Conservation (phyloP, 2,329 filamentous ascomycete genomes). For the Stenocarpella maydis region DNA sequence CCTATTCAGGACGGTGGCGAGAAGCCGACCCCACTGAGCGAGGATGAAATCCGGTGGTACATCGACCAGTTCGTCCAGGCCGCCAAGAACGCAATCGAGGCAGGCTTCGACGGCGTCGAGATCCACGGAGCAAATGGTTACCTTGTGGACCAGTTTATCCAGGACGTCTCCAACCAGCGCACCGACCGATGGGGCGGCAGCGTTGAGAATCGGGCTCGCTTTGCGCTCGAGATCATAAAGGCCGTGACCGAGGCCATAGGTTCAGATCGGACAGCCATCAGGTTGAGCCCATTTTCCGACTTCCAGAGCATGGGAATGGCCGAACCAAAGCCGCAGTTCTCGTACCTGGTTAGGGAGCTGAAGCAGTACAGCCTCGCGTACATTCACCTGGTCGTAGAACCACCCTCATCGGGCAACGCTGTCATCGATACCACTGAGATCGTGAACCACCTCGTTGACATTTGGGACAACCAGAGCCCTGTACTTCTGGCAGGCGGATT, state of each 20-base stretch:
- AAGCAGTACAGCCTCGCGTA: constrained; percentile 62
- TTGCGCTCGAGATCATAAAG: constrained; percentile 60
- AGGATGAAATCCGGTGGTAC: constrained; percentile 51
- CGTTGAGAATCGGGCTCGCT: constrained; percentile 61
- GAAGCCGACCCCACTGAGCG: constrained; percentile 50
- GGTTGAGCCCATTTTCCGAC: constrained; percentile 61
- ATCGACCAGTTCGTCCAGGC: constrained; percentile 43
- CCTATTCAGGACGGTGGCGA: constrained; percentile 53
- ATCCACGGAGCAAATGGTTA: constrained; percentile 52
- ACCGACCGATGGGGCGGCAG: constrained; percentile 63
- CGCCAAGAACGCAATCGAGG: constrained; percentile 57
- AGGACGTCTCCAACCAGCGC: constrained; percentile 61
- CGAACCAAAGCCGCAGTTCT: constrained; percentile 66
- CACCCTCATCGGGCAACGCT: constrained; percentile 51
- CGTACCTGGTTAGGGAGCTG: constrained; percentile 57
- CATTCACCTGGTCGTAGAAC: constrained; percentile 65
- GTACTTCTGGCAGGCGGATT: constrained; percentile 45
- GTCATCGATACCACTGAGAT: constrained; percentile 47
- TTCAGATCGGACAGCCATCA: constrained; percentile 57
- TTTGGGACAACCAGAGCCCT: constrained; percentile 42
- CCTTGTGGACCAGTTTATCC: constrained; percentile 62
- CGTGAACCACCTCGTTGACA: constrained; percentile 43
- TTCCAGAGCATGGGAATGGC: constrained; percentile 68
- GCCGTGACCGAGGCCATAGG: constrained; percentile 61
- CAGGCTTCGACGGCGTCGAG: constrained; percentile 58